A percentile compares a stretch with the other conserved stretches of the same genome.
These are phyloP conservation scores for Lichtheimia hyalospora DNA, from an alignment of 371 early-diverging fungal species.

Conservation along the genomic window DNA sequence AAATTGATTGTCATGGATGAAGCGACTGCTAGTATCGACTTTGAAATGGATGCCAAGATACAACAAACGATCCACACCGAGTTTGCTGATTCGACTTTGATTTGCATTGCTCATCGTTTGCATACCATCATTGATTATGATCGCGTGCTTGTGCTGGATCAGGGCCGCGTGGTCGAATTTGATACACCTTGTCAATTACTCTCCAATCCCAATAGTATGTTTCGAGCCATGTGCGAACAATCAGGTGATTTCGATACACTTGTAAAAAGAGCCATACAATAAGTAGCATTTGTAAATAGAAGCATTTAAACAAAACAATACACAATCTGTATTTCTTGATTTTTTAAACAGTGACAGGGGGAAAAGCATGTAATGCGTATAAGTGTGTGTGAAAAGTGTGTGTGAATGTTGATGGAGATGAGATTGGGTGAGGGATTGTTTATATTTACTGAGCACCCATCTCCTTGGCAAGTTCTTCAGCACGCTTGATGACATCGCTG, in stretches of 20 bases:
- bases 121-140: slow-evolving; percentile 80
- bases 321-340: no score
- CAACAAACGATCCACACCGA: slow-evolving; percentile 63
- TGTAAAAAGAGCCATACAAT: background rate
- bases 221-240: slow-evolving; percentile 12
- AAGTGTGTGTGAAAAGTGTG: no score
- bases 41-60: slow-evolving; percentile 51
- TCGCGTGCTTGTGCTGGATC: slow-evolving; percentile 68
- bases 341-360: no score
- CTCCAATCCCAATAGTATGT: background rate
- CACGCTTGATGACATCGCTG: slow-evolving; percentile 93
- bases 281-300: background rate
- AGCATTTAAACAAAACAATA: background rate
- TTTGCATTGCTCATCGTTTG: slow-evolving; percentile 64
- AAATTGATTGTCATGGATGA: slow-evolving; percentile 49
- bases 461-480: slow-evolving; percentile 84
- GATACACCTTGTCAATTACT: slow-evolving; percentile 24
- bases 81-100: slow-evolving; percentile 36
- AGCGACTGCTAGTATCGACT: slow-evolving; percentile 70
- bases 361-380: no score
- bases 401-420: no score
- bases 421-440: no score
- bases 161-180: slow-evolving; percentile 74
- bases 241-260: slow-evolving; percentile 1
- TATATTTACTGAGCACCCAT: slow-evolving; percentile 36